A percentile compares a stretch with the other conserved stretches of the same genome.
Conservation (phyloP, 2,329 filamentous ascomycete genomes). For the Pseudogymnoascus sp. region DNA sequence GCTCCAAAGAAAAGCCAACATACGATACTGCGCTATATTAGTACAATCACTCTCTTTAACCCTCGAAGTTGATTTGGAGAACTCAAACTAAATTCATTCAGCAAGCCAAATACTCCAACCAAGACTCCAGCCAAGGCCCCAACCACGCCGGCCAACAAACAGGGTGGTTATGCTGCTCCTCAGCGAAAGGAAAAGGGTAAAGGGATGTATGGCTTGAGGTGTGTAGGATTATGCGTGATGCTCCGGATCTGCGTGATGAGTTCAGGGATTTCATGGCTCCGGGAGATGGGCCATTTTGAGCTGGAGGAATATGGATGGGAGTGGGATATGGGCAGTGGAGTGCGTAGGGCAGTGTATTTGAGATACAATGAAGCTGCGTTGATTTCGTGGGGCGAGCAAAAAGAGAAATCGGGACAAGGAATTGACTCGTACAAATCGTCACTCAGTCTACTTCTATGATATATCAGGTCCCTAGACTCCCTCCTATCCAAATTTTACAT, state of each 20-base stretch:
- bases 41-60: background rate
- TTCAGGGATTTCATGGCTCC: background rate
- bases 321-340: background rate
- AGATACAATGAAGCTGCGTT: background rate
- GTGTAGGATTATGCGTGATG: background rate
- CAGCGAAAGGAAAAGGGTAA: background rate
- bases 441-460: background rate
- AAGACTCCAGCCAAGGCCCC: background rate
- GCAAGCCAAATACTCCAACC: background rate
- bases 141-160: background rate
- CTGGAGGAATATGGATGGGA: background rate
- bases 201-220: background rate
- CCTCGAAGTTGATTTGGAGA: background rate
- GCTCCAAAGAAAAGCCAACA: background rate
- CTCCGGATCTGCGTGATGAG: background rate
- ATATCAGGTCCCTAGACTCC: background rate
- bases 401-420: background rate
- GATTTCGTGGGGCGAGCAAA: background rate
- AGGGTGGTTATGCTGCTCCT: background rate
- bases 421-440: background rate
- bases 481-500: conserved; percentile 27
- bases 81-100: background rate
- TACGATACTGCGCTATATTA: background rate
- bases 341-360: background rate
- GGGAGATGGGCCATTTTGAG: background rate